Percentiles rank a stretch among this genome's conserved stretches.
Conservation (phyloP, 352 stramenopile species). For the Phytophthora podocarpi region DNA sequence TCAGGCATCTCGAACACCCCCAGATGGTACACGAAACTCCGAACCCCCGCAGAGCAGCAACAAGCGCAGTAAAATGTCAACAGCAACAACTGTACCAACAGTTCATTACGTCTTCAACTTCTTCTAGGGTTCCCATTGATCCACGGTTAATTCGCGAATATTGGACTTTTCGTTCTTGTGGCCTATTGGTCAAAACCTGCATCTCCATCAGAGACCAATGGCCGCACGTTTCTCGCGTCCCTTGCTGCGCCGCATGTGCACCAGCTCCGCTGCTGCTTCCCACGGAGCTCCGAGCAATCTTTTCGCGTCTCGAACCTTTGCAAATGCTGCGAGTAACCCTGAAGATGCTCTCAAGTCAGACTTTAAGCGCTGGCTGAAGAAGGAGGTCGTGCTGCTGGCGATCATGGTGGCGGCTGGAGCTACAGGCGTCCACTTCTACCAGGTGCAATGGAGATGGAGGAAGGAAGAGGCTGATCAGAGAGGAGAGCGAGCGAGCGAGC, state of each 20-base stretch:
- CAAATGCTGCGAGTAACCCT: conserved; percentile 18
- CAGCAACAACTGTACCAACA: not conserved
- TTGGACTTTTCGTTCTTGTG: too few relatives aligned
- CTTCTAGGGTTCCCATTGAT: too few relatives aligned
- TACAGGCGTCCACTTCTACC: conserved; percentile 69
- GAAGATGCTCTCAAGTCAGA: conserved; percentile 66
- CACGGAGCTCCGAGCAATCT: not conserved
- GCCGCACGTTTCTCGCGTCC: conserved; percentile 23
- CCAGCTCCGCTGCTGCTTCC: not conserved
- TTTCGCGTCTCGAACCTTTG: conserved; percentile 14
- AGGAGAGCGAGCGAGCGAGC: not conserved
- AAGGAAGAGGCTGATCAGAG: not conserved
- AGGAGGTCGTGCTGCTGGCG: conserved; percentile 54
- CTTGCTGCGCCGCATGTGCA: conserved; percentile 12
- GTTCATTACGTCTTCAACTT: too few relatives aligned
- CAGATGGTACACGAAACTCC: conserved; percentile 75
- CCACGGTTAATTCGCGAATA: too few relatives aligned
- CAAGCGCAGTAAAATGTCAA: conserved; percentile 7
- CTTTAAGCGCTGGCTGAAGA: conserved; percentile 64
- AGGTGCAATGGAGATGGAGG: conserved; percentile 27
- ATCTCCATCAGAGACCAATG: conserved; percentile 14
- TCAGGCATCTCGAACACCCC: conserved; percentile 40
- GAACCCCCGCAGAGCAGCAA: conserved; percentile 17
- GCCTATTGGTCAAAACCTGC: conserved; percentile 28
- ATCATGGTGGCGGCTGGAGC: conserved; percentile 51